Evolutionary conservation across 2,329 filamentous ascomycete genomes (phyloP), one percentile per base, ranked within the genome.

Genomic region (Colletotrichum viniferum): DNA sequence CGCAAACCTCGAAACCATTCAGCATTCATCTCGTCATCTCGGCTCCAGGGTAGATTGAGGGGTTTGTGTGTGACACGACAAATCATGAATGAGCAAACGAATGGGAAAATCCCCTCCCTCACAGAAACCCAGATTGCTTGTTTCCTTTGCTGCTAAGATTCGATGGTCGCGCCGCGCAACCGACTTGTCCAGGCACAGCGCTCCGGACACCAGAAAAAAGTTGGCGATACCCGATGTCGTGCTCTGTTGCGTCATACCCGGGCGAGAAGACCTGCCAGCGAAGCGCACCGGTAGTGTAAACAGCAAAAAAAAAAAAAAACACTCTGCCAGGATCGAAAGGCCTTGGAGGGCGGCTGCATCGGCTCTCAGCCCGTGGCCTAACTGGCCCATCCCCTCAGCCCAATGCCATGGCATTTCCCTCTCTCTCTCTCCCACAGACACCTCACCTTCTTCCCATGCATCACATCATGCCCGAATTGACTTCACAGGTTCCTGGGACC

Each of bases 201-300:
- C 43, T 55, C 24, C 9, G 9, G 26, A 67, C 32, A 7, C n/a
- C 26, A 34, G 24, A 36, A n/a, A 34, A 64, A 65, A 69, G 63
- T 55, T 73, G 73, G 73, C 73, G 69, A 76, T 73, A 64, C 63
- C 73, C 69, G 73, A 73, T 36, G 73, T 63, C 34, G 69, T 73
- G 73, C 73, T 73, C 69, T 64, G 58, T 76, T 76, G 69, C 73
- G 73, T 76, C 73, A 76, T 76, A 73, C 73, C 65, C 56, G 30
- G 73, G 65, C 69, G 56, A 52, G 43, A 21, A 21, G 43, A 52
- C n/a, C 48, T 28, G 56, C 55, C 61, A 26, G 48, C 62, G 38
- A 62, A 63, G 13, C 52, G 60, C n/a, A 21, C n/a, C 43, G 16
- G 36, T 18, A 38, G 36, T 38, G 36, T 24, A 5, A 64, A 21